phyloP scores from a whole-genome alignment of 2,329 filamentous ascomycete genomes.

The Colletotrichum melonis region DNA sequence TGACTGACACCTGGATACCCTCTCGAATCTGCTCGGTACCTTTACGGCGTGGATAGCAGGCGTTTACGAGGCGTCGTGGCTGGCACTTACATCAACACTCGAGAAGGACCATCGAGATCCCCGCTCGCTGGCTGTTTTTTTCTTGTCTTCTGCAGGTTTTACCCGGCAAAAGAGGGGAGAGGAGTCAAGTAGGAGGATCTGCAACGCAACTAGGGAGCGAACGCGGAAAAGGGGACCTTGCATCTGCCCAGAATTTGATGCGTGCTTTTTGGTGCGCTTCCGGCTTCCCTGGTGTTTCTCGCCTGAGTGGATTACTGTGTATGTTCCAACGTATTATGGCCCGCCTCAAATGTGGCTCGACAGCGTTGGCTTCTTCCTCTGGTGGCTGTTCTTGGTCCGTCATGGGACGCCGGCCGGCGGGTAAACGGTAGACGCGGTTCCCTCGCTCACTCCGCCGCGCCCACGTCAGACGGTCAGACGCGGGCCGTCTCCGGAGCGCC shows the following conservation, averaged over 20 bases:
- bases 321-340: not conserved
- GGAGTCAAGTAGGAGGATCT: slow-evolving; percentile 9
- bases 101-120: slow-evolving; percentile 2
- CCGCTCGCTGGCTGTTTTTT: not conserved
- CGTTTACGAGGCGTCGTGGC: not conserved
- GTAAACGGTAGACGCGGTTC: not conserved
- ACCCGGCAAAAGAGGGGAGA: slow-evolving; percentile 17
- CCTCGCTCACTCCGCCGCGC: not conserved
- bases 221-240: not conserved
- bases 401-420: not conserved
- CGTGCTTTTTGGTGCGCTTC: slow-evolving; percentile 15
- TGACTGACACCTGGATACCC: not conserved
- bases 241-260: slow-evolving; percentile 12
- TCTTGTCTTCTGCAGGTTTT: slow-evolving; percentile 12
- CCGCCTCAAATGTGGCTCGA: slow-evolving; percentile 4
- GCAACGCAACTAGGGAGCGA: slow-evolving; percentile 4
- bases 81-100: not conserved
- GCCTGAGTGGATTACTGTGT: not conserved
- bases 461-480: not conserved
- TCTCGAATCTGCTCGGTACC: not conserved
- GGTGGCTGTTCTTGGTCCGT: not conserved
- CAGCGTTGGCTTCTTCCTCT: not conserved
- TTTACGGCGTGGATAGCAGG: not conserved
- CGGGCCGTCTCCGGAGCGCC: not conserved
- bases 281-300: not conserved